Base-by-base conservation (phyloP, 345 rosid genomes). In the Mallotus nudiflorus region DNA sequence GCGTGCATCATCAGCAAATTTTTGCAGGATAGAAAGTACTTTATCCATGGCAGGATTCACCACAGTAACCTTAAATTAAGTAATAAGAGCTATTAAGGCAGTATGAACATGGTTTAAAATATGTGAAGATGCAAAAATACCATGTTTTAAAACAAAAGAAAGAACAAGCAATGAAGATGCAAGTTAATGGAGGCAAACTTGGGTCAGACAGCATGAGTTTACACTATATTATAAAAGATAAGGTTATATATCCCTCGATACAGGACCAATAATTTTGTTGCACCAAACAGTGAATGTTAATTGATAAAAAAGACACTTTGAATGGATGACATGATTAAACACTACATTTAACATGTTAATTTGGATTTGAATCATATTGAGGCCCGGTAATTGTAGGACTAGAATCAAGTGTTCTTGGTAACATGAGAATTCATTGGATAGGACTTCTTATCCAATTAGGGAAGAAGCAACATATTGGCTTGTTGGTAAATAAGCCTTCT, bases 31-130 rank as follows among this genome's bases (percentile, higher is more conserved):
- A 54, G 67, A 73, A 69, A 85, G 69, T 31, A 97, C 99, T 71
- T 82, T 96, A 16, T 91, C 89, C 94, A 96, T 91, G 65, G 93
- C 88, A 72, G 96, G 98, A 84, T 96, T 96, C 67, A 92, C 99
- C 66, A 85, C 92, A 55, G 83, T 84, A 75, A 89, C 74, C 98
- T 92, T 3, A 42, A 77, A 33, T 61, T 42, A 20, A 51, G 61
- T 33, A 45, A 22, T 28, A 51, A 20, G n/a, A 46, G 28, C 33
- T 40, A 37, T 11, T 48, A 39, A 29, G 48, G 65, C 67, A 60
- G 57, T 44, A 37, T 25, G 6, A 63, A 44, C 39, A 63, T 25
- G 24, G 20, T 42, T 44, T 7, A 45, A 14, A 25, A 8, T 6
- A 45, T 51, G 37, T 19, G 48, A 60, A 37, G 65, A 61, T 37